A percentile compares a stretch with the other conserved stretches of the same genome.
phyloP scores from a whole-genome alignment of 208 protist species.

The Kentomonas sorsogonicus region DNA sequence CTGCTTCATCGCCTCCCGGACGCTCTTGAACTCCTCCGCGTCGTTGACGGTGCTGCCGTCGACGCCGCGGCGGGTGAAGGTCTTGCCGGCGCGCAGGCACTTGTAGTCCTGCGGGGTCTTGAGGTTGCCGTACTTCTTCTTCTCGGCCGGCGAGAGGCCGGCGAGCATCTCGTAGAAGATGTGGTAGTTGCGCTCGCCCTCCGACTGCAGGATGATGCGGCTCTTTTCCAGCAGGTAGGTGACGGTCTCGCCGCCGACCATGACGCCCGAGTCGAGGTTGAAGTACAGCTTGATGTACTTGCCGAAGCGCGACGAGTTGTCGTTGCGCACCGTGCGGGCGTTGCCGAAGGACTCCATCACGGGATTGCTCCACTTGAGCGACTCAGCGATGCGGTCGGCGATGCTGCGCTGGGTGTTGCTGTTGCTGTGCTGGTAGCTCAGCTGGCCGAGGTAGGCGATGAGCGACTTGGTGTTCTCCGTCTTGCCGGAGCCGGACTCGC shows the following conservation, averaged over 20 bases:
- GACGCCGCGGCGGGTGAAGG: constrained; percentile 70
- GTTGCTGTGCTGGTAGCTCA: constrained; percentile 76
- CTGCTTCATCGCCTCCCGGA: constrained; percentile 62
- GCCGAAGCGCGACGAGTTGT: constrained; percentile 94
- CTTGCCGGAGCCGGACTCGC: constrained; percentile 94
- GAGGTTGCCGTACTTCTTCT: constrained; percentile 60
- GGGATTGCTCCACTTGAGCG: constrained; percentile 84
- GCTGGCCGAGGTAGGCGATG: constrained; percentile 79
- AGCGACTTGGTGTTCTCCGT: constrained; percentile 91
- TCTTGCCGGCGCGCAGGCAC: constrained; percentile 85
- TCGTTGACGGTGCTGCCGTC: constrained; percentile 87
- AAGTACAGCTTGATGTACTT: constrained; percentile 95
- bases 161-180: constrained; percentile 95
- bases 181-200: constrained; percentile 93
- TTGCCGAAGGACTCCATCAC: constrained; percentile 95
- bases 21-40: constrained; percentile 70
- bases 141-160: constrained; percentile 62
- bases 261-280: constrained; percentile 69
- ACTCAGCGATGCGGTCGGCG: constrained; percentile 66
- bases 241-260: constrained; percentile 79
- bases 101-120: constrained; percentile 73
- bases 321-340: constrained; percentile 85
- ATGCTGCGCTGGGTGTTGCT: constrained; percentile 53
- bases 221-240: constrained; percentile 94
- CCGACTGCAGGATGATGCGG: constrained; percentile 85